Evolutionary conservation across 2,329 filamentous ascomycete genomes (phyloP), one percentile per base, ranked within the genome.

Genomic region (Bipolaris oryzae): DNA sequence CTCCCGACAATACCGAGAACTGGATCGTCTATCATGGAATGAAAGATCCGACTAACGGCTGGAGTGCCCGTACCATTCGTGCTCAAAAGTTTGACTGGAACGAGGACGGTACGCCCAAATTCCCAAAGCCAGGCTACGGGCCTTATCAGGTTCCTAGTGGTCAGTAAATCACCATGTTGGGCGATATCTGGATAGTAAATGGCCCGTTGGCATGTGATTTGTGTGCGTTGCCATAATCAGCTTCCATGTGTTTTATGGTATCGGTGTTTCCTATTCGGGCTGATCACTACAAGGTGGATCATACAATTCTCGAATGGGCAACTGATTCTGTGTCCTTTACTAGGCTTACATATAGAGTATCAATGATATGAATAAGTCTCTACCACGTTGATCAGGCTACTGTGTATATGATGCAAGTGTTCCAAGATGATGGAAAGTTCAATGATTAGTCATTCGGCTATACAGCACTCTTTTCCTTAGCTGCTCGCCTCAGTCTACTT

Each of bases 1-100:
- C 77, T 53, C 80, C 79, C 0, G 80, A 82, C 63, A 79, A 76
- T 0, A 76, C 46, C 1, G 78, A 83, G 67, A 72, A 80, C 52
- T 84, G 79, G 79, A 80, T 84, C 47, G 78, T 83, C n/a, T 84
- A 83, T 65, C 81, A 83, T 66, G 81, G 80, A 9, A 83, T 83
- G 80, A 58, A 66, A 33, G 76, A 82, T 62, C 79, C 79, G n/a
- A 73, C 72, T 23, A 78, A 76, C 45, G 79, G 81, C 0, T 82
- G 80, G 81, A 64, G 61, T 25, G 80, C 78, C 20, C 73, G 81
- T 47, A 81, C 77, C n/a, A 80, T 83, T 46, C 66, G 81, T 7
- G 69, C 80, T 33, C 81, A 84, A 72, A 77, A 74, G 63, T 82
- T 82, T 57, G 71, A 61, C 1, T 83, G 79, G 80, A 80, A 80